These are phyloP conservation scores for Steccherinum ochraceum DNA, from an alignment of 768 basidiomycete genomes.

Conservation along the genomic window DNA sequence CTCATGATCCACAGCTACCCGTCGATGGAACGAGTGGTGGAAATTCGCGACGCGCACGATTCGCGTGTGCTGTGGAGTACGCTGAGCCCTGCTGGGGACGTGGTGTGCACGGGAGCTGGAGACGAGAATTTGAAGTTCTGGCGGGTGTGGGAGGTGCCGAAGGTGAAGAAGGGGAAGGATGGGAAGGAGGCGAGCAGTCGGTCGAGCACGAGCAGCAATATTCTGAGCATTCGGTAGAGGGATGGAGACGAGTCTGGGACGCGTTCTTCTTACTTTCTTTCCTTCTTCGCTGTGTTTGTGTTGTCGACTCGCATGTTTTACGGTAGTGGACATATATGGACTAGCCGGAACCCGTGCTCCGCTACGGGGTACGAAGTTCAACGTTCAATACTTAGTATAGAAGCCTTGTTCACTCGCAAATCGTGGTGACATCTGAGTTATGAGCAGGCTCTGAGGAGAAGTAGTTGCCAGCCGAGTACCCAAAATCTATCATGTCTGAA, in stretches of 20 bases:
- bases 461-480: no score
- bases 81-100: conserved; percentile 83
- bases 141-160: conserved; percentile 71
- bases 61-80: conserved; percentile 83
- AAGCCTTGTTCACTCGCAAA: no score
- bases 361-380: no score
- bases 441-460: no score
- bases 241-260: not conserved
- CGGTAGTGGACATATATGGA: no score
- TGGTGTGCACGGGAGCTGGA: conserved; percentile 86
- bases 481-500: no score
- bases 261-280: no score
- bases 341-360: no score
- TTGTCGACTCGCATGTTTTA: no score
- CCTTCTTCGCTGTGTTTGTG: no score
- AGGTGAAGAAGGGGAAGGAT: conserved; percentile 48
- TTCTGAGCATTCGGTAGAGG: conserved; percentile 19
- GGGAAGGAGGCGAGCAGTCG: conserved; percentile 22
- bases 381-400: no score
- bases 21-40: conserved; percentile 70
- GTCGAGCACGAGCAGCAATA: conserved; percentile 19
- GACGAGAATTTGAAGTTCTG: conserved; percentile 98
- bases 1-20: conserved; percentile 86
- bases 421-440: no score
- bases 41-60: conserved; percentile 91